A percentile compares a stretch with the other conserved stretches of the same genome.
Conservation (phyloP, 148 eudicot genomes). For the Rhododendron ferrugineum region DNA sequence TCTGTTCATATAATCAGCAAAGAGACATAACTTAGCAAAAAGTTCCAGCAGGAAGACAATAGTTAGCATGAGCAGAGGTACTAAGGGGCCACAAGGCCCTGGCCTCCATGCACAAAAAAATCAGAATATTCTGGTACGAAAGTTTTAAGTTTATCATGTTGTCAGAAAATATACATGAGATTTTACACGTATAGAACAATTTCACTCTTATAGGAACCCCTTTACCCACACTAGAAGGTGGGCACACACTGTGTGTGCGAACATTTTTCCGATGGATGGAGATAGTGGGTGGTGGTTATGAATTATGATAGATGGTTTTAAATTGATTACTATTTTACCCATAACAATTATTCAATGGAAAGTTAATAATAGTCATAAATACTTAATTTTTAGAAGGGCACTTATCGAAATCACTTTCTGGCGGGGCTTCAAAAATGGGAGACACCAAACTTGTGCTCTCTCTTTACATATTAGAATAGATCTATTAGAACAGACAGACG, state of each 20-base stretch:
- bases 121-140: neutral
- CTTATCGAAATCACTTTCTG: neutral
- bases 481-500: neutral
- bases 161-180: neutral
- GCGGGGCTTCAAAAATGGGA: neutral
- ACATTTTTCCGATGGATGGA: neutral
- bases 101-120: neutral
- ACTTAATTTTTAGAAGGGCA: neutral
- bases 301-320: neutral
- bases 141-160: too few species aligned
- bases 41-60: neutral
- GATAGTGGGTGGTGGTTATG: neutral
- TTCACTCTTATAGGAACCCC: neutral
- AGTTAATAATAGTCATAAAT: neutral
- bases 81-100: too few species aligned
- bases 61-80: neutral
- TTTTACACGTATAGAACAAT: neutral
- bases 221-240: neutral
- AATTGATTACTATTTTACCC: neutral
- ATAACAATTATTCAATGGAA: neutral
- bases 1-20: slow-evolving; percentile 1
- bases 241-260: neutral
- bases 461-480: neutral
- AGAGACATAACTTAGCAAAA: neutral
- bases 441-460: too few species aligned